These are phyloP conservation scores for Gracilaria caudata DNA, from an alignment of 23 red algal species.

Conservation along the genomic window DNA sequence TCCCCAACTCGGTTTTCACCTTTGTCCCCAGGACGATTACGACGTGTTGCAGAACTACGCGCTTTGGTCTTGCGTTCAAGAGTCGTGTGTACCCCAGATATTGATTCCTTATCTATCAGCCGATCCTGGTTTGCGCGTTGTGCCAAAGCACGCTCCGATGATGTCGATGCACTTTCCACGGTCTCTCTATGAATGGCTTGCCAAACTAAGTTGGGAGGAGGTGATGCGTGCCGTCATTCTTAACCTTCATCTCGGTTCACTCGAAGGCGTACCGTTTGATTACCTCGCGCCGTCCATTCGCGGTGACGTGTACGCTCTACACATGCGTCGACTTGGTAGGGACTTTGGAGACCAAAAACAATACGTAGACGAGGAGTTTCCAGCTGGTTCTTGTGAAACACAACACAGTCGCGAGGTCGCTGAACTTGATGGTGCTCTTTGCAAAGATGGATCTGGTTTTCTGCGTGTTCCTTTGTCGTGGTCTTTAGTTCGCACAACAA, in stretches of 20 bases:
- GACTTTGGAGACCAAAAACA: not conserved
- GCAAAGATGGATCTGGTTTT: not conserved
- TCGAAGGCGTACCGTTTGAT: not conserved
- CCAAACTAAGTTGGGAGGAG: not conserved
- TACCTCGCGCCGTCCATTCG: not conserved
- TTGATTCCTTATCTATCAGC: not conserved
- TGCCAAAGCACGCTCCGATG: not conserved
- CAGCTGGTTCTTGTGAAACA: not conserved
- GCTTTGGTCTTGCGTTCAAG: not conserved
- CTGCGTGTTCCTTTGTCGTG: not conserved
- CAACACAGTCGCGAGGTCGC: not conserved
- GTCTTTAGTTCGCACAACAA: not conserved
- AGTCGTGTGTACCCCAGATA: not conserved
- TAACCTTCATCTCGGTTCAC: constrained; percentile 2
- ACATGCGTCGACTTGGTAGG: not conserved
- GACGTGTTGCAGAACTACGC: not conserved
- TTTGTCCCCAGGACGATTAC: not conserved
- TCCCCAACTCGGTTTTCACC: not conserved
- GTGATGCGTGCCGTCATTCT: constrained; percentile 4
- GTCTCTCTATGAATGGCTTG: not conserved
- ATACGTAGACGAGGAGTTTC: not conserved
- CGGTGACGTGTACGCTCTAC: not conserved
- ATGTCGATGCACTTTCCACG: not conserved
- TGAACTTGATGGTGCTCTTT: not conserved
- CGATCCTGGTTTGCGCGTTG: not conserved